Percentiles rank a stretch among this genome's conserved stretches.
Conservation (phyloP, 163 green algal genomes). For the Scenedesmus sp. region DNA sequence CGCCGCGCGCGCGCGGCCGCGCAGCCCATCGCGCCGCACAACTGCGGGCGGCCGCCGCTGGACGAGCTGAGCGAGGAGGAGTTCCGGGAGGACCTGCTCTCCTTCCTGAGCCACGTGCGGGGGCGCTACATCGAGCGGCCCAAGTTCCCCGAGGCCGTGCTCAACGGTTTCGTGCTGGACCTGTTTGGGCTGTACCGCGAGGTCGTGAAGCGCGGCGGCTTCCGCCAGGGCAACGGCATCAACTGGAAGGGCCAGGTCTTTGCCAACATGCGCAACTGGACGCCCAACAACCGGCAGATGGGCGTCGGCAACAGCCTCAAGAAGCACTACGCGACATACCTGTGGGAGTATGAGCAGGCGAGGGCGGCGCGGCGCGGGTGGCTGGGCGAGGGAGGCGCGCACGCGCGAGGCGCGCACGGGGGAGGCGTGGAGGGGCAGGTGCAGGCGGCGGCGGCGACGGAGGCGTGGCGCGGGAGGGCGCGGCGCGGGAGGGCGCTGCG, state of each 20-base stretch:
- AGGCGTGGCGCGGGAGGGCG: no score
- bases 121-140: conserved; percentile 41
- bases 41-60: conserved; percentile 58
- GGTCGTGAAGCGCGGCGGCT: conserved; percentile 60
- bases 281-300: conserved; percentile 63
- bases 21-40: conserved; percentile 43
- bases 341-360: conserved; percentile 69
- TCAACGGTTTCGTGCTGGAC: conserved; percentile 65
- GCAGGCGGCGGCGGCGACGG: no score
- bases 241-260: conserved; percentile 86
- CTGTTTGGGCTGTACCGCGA: conserved; percentile 75
- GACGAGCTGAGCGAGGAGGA: conserved; percentile 59
- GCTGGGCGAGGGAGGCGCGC: background rate
- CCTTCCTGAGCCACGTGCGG: conserved; percentile 53
- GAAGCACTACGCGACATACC: conserved; percentile 65
- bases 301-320: conserved; percentile 69
- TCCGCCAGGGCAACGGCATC: conserved; percentile 78
- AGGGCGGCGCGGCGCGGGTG: background rate
- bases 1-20: background rate
- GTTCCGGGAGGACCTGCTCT: conserved; percentile 65
- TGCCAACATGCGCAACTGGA: conserved; percentile 66
- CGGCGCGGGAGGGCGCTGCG: no score
- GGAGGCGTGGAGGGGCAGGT: no score
- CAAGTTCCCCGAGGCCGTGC: conserved; percentile 51
- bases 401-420: no score